Conservation (phyloP, 164 flowering plant species). For the Kalanchoe fedtschenkoi region DNA sequence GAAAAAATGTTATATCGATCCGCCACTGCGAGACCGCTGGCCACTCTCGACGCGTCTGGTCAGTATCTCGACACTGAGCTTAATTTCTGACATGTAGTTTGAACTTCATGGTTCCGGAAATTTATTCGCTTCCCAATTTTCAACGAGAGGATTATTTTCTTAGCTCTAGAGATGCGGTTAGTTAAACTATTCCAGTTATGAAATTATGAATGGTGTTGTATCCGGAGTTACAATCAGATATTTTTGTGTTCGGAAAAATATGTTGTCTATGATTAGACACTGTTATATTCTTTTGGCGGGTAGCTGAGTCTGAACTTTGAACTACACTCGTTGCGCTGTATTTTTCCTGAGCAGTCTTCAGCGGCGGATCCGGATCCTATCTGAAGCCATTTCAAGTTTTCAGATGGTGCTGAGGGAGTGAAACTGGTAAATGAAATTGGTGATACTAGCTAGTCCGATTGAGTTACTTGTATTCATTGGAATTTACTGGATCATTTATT, state of each 20-base stretch:
- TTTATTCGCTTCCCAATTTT: background rate
- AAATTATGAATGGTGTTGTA: no score
- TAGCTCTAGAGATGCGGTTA: background rate
- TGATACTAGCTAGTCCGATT: background rate
- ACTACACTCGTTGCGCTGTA: background rate
- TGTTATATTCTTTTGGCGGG: conserved; percentile 26
- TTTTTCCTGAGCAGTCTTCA: background rate
- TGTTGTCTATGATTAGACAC: no score
- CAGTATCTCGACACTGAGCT: background rate
- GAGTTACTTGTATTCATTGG: background rate
- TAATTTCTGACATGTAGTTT: background rate
- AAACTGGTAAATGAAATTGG: no score
- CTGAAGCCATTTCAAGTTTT: conserved; percentile 1
- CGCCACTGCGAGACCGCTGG: background rate
- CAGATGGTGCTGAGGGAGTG: background rate
- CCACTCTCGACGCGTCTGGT: background rate
- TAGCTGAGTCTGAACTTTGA: background rate
- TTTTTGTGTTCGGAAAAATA: no score
- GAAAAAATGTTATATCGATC: background rate
- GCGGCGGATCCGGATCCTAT: background rate
- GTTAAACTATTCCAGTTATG: no score
- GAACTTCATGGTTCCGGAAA: no score
- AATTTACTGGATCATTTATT: background rate
- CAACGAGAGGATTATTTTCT: background rate
- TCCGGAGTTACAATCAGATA: background rate